These are phyloP conservation scores for Tylopilus plumbeoviolaceoides DNA, from an alignment of 768 basidiomycete genomes.

Conservation along the genomic window DNA sequence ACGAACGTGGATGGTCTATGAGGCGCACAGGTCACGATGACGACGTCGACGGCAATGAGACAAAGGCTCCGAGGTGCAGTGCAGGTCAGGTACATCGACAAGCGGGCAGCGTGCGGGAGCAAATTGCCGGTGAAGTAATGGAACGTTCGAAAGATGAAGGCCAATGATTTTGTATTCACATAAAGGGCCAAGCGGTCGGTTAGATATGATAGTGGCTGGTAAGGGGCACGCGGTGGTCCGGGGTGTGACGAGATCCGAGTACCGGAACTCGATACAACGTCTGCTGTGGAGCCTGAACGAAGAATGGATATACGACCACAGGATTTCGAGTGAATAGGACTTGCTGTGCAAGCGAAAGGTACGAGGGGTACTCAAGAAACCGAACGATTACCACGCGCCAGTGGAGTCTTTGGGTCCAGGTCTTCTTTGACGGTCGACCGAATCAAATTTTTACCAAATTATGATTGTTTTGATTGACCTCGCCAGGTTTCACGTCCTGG, in stretches of 20 bases:
- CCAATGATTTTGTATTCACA: too few relatives aligned
- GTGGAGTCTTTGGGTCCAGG: slow-evolving; percentile 28
- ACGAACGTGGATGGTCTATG: slow-evolving; percentile 14
- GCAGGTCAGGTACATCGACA: slow-evolving; percentile 19
- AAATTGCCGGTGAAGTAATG: slow-evolving; percentile 2
- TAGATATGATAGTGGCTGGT: slow-evolving; percentile 24
- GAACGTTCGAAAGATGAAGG: slow-evolving; percentile 10
- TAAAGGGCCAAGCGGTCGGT: slow-evolving; percentile 12
- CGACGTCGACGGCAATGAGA: slow-evolving; percentile 13
- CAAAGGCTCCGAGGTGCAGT: slow-evolving; percentile 13
- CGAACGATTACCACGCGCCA: slow-evolving; percentile 23
- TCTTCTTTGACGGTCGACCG: slow-evolving; percentile 13
- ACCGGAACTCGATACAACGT: slow-evolving; percentile 14
- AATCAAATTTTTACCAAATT: slow-evolving; percentile 24
- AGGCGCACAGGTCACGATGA: slow-evolving; percentile 22
- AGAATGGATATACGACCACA: slow-evolving; percentile 11
- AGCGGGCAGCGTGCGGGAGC: slow-evolving; percentile 8
- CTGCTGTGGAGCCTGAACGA: slow-evolving; percentile 1
- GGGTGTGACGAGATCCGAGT: slow-evolving; percentile 21
- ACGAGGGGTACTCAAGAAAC: slow-evolving; percentile 9
- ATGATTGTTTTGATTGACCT: slow-evolving; percentile 8
- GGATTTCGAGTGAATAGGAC: slow-evolving; percentile 11
- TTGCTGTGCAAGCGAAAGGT: not conserved
- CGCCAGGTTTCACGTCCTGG: slow-evolving; percentile 11
- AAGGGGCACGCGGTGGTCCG: slow-evolving; percentile 12